Evolutionary conservation across 2,329 filamentous ascomycete species (phyloP).

Genomic region (Neofusicoccum umdonicola): DNA sequence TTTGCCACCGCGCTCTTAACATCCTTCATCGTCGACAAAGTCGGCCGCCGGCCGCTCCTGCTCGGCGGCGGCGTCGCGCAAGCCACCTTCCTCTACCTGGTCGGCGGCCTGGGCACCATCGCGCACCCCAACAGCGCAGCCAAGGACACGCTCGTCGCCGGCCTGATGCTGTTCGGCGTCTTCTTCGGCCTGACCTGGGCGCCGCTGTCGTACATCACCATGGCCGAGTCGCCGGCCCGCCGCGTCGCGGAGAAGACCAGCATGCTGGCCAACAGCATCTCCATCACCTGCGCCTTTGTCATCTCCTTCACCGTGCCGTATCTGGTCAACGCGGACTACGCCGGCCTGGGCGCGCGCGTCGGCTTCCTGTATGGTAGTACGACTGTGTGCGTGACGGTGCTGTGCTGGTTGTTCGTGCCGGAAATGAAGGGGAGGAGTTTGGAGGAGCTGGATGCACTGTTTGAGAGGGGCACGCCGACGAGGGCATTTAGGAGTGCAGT

Average conservation of each 20-base stretch:
- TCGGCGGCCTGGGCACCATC: slow-evolving; percentile 51
- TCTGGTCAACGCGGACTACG: slow-evolving; percentile 53
- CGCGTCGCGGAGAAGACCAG: slow-evolving; percentile 65
- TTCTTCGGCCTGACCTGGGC: slow-evolving; percentile 61
- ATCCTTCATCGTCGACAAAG: slow-evolving; percentile 32
- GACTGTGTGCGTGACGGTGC: slow-evolving; percentile 34
- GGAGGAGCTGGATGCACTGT: slow-evolving; percentile 38
- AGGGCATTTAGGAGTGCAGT: background rate
- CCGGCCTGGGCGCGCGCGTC: slow-evolving; percentile 43
- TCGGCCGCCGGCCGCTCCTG: slow-evolving; percentile 41
- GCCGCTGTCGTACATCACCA: slow-evolving; percentile 49
- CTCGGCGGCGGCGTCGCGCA: slow-evolving; percentile 42
- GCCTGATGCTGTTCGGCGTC: slow-evolving; percentile 61
- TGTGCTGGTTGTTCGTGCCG: slow-evolving; percentile 34
- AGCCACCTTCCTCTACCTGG: slow-evolving; percentile 52
- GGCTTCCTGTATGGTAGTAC: slow-evolving; percentile 28
- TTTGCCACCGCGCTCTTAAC: slow-evolving; percentile 2
- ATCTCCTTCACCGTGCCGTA: slow-evolving; percentile 65
- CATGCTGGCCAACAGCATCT: slow-evolving; percentile 56
- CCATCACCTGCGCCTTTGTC: slow-evolving; percentile 43
- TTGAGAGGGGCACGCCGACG: slow-evolving; percentile 19
- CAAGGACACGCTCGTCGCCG: slow-evolving; percentile 58
- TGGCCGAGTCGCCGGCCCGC: slow-evolving; percentile 65
- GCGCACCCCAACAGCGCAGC: slow-evolving; percentile 51
- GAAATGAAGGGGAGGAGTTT: slow-evolving; percentile 35